phyloP scores from a whole-genome alignment of 257 asterid genomes.

The Thymus mandschuricus region DNA sequence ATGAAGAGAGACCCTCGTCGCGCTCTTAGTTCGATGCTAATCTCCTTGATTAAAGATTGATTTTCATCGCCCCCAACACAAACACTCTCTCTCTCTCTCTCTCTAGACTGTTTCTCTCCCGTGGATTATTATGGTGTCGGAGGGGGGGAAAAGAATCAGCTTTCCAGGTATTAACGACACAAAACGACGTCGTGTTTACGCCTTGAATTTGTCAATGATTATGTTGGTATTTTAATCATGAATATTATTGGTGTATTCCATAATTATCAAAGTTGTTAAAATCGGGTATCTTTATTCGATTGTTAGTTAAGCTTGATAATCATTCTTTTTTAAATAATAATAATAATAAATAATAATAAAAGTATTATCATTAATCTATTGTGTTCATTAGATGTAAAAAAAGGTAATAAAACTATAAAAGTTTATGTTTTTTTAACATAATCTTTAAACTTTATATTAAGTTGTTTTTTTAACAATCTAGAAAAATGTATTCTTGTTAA shows the following conservation, averaged over 20 bases:
- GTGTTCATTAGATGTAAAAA: too few relatives aligned
- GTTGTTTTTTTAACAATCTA: too few relatives aligned
- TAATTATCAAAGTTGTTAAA: neutral
- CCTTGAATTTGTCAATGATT: slow-evolving; percentile 37
- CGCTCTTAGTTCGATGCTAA: slow-evolving; percentile 24
- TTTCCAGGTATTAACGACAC: neutral
- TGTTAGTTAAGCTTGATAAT: neutral
- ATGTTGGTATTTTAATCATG: slow-evolving; percentile 25
- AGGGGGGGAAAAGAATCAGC: slow-evolving; percentile 26
- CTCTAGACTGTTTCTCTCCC: slow-evolving; percentile 23
- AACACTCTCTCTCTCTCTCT: slow-evolving; percentile 19
- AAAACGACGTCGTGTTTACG: slow-evolving; percentile 33
- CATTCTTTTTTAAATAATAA: too few relatives aligned
- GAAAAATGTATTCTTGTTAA: too few relatives aligned
- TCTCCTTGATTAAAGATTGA: slow-evolving; percentile 21
- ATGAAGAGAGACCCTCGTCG: slow-evolving; percentile 38
- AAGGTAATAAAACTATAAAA: too few relatives aligned
- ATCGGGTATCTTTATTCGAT: neutral
- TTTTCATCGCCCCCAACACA: slow-evolving; percentile 33
- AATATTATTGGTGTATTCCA: neutral
- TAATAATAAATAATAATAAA: too few relatives aligned
- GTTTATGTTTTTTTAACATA: too few relatives aligned
- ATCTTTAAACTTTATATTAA: too few relatives aligned
- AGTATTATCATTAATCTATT: too few relatives aligned
- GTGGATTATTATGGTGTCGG: slow-evolving; percentile 28